Base-by-base conservation (phyloP, 2,329 filamentous ascomycete species). In the Hirsutella minnesotensis region DNA sequence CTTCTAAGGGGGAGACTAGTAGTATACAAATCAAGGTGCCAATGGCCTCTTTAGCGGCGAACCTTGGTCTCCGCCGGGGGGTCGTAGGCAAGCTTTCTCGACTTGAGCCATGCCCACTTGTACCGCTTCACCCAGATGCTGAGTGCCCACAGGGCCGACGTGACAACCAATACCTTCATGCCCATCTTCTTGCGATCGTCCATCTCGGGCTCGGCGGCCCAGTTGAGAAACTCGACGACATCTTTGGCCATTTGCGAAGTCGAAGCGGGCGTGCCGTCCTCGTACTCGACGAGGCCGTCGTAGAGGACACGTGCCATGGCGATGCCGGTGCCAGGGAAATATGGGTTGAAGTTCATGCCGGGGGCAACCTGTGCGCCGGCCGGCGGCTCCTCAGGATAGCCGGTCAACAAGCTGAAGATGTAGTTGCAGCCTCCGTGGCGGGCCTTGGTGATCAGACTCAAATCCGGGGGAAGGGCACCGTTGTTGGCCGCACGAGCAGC, bases 191-290 rank as follows among this genome's bases (percentile, higher is more conserved):
- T 98, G 63, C 92, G 85, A 64, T 95, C 83, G 62, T 98, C 92
- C 88, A 95, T 95, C 76, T 98, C 92, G 39, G 92, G 92, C 74
- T 98, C 92, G 45, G 92, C 89, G 43, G 92, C 77, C 92, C 92
- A 98, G 82, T 98, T 96, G 62, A 98, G 77, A 75, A 98, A 98
- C 71, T 98, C 92, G 47, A 85, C 81, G 47, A 98, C 92, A 57
- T 98, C 92, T 82, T 98, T 98, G 67, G 92, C 92, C 92, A 98
- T 98, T 73, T 98, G 92, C 50, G 90, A 95, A 53, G 88, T 88
- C 48, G 90, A 86, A 40, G 92, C 92, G 41, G 88, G 86, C 35
- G 92, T 98, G 50, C 78, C 88, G 55, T 98, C 92, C 65, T 98
- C 92, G 71, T 96, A 98, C 67, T 98, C 92, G 50, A 98, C 92